Evolutionary conservation across 768 basidiomycete genomes (phyloP), one percentile per base, ranked within the genome.

Genomic region (Candolleomyces aberdarensis): DNA sequence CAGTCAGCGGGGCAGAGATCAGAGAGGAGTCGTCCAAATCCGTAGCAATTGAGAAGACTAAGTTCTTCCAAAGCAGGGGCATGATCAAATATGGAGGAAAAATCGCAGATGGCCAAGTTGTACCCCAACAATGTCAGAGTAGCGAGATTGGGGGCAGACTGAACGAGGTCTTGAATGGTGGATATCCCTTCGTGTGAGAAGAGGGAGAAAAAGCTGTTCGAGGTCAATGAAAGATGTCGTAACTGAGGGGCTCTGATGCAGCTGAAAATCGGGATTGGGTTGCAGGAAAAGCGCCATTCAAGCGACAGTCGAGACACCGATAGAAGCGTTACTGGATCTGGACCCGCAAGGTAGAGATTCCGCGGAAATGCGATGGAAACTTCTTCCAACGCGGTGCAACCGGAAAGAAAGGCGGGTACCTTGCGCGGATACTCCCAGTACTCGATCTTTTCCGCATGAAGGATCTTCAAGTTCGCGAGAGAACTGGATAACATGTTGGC

Each of bases 361-460:
- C 43, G 43, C 5, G 66, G 69, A 53, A 70, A 68, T 17, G 50
- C 58, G 44, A 68, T 63, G 15, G 55, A 64, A 58, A 65, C 64
- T 13, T 64, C 58, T 19, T 63, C 58, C n/a, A 69, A 47, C 40
- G 58, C 54, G 19, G 47, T 46, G 53, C 66, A 70, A 29, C 46
- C 57, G 47, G 65, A 57, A 31, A 69, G 66, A 9, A 63, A 53
- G n/a, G 47, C 48, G 10, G 64, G 62, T 39, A 69, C 66, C 43
- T 57, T 54, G 19, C 63, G 59, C 17, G 67, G 56, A 44, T 55
- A 60, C 39, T 62, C 64, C 68, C 66, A 69, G 10, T 51, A 56
- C 10, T 55, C 44, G 54, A 56, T 48, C 22, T 61, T 59, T 9
- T 65, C 56, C 36, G 68, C 59, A 7, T 51, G 56, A 9, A 67